Base-by-base conservation (phyloP, 768 basidiomycete species). In the Hericium coralloides region DNA sequence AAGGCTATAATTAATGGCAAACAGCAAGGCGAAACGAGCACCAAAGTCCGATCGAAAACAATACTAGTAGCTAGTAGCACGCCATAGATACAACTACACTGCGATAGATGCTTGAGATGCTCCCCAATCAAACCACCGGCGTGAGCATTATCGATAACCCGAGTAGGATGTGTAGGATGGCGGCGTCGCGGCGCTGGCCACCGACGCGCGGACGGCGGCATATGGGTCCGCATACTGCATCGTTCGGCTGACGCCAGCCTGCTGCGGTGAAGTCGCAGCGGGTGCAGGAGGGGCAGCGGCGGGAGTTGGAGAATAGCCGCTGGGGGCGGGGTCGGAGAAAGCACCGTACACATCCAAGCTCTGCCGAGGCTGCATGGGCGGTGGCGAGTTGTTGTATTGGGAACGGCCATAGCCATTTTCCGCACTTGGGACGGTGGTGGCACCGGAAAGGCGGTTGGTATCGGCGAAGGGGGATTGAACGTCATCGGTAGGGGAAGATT, bases 191-290 rank as follows among this genome's bases (percentile, higher is more conserved):
- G 53, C 18, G 25, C 20, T 38, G 9, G 52, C 26, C 25, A 72
- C 48, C 17, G 67, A 64, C 4, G 85, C 85, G 17, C 88, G 78
- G 38, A 92, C 88, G 12, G 85, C 86, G 12, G 89, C 87, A 65
- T 92, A 93, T 9, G 91, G 91, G 65, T 93, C 69, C 22, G 90
- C 91, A 65, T 92, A 90, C 68, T 94, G 91, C 92, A 95, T 94
- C 55, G 93, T 95, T 67, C 92, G 74, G 69, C 91, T 93, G 39
- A 93, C 74, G 31, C 31, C 31, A 31, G 31, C 31, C 31, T 31
- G 79, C 25, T 83, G 79, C 17, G 81, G 79, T 2, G 72, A 74
- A 36, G 74, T 67, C 18, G 12, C 18, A 45, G 3, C 20, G n/a
- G 43, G 43, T 9, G 43, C 17, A 9, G 43, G 43, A 2, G 72